Evolutionary conservation across 108 stramenopile species (phyloP), one percentile per base, ranked within the genome.

Genomic region (Bacterosira constricta): DNA sequence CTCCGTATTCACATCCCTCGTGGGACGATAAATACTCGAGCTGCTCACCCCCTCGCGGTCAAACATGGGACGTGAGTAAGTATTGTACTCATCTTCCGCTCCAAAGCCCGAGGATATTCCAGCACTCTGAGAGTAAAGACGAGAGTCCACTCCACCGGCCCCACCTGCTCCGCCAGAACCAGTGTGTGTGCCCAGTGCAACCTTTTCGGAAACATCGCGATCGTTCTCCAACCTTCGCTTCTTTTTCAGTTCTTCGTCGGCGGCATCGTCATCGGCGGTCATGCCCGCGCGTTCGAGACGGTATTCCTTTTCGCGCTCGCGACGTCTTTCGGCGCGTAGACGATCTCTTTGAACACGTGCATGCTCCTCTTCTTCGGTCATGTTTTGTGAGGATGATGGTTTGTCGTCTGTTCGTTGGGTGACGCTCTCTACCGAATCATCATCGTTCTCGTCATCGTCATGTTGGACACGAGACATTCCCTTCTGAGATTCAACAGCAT

Each of bases 21-120:
- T 96, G 4, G 99, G 97, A 17, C 95, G 68, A 76, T 99, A 99
- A 58, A 99, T 97, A 50, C 88, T 88, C 29, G 84, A 75, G 39
- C 90, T 91, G 3, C 89, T 75, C 5, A 88, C 96, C 4, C 91
- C 93, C 61, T 91, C 83, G 13, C 95, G 79, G 76, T 91, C 95
- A 75, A 98, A 96, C 81, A 98, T 72, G 12, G 99, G 96, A 74
- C 94, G 91, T 39, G 80, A 82, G 78, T 98, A 99, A 10, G 90
- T 83, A 72, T 96, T 97, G 88, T 99, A 98, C 26, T 97, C 99
- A 61, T 97, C 98, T n/a, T 98, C 98, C 4, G 83, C 92, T 3
- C 99, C 99, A 84, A 99, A 98, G 25, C 98, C 98, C 46, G 90
- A 81, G 61, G 94, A 94, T 87, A 98, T 83, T 31, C 99, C 99